Conservation (phyloP, 2,329 filamentous ascomycete species). For the Penicillium sclerotiorum region DNA sequence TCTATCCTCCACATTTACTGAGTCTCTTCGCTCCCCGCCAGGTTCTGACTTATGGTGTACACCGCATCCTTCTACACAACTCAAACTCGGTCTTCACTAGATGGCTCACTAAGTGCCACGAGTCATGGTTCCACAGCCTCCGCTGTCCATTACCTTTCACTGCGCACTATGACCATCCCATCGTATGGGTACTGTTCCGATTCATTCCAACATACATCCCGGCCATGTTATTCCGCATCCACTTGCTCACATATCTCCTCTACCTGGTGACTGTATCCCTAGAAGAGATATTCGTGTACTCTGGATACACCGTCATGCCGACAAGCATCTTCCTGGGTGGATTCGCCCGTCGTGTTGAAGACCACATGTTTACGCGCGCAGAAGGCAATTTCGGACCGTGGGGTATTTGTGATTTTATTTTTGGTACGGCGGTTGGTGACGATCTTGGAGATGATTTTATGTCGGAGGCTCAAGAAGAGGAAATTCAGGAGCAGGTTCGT, state of each 20-base stretch:
- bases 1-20: too few relatives aligned
- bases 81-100: not conserved
- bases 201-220: constrained; percentile 62
- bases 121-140: constrained; percentile 60
- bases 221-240: constrained; percentile 60
- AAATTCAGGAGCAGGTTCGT: constrained; percentile 35
- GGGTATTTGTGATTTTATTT: constrained; percentile 50
- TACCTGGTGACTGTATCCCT: constrained; percentile 59
- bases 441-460: constrained; percentile 54
- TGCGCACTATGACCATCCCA: constrained; percentile 64
- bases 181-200: constrained; percentile 55
- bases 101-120: constrained; percentile 56
- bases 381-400: constrained; percentile 50
- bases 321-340: constrained; percentile 61
- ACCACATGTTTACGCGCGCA: constrained; percentile 54
- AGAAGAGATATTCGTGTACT: constrained; percentile 63
- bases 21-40: too few relatives aligned
- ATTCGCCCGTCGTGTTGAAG: constrained; percentile 60
- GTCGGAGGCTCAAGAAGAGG: constrained; percentile 40
- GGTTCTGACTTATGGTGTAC: constrained; percentile 64
- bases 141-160: constrained; percentile 57
- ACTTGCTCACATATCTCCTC: constrained; percentile 62
- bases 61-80: constrained; percentile 70
- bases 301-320: constrained; percentile 61
- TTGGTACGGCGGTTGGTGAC: constrained; percentile 44